Evolutionary conservation across 2,329 filamentous ascomycete species (phyloP), one percentile per base, ranked within the genome.

Genomic region (Pseudogymnoascus sp.): DNA sequence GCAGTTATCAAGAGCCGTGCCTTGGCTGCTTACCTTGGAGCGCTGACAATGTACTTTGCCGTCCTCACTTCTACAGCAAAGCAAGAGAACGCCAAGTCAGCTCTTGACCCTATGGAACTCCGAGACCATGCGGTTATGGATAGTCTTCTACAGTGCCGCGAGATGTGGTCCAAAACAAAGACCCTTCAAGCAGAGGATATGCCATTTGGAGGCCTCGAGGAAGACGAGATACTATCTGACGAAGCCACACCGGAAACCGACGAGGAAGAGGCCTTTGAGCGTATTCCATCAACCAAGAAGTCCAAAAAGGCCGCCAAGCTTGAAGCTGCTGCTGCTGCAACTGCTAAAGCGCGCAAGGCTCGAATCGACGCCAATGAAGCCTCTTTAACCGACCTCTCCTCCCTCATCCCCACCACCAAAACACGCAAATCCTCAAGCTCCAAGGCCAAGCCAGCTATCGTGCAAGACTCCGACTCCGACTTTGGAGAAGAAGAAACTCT

Each of bases 71-170:
- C 91, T 0, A 87, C 91, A 0, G 82, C 87, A 1, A 81, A 86
- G 60, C 84, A 86, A 64, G 77, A 78, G 0, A 76, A 79, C 37
- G 80, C 80, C 6, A 75, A 78, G 0, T 75, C 77, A 11, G 82
- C 90, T 0, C 76, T 95, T 67, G 82, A 90, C 62, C 89, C 93
- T 4, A 79, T 82, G n/a, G 87, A 96, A 69, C 77, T 99, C 44
- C 87, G 91, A 65, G 90, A 96, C 62, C 94, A 99, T 74, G 87
- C 91, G 12, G 84, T 99, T 65, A 97, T 99, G 91, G 86, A 89
- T 64, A 89, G 84, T 14, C 76, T 99, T 37, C 78, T 97, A 44
- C 85, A 87, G 72, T 93, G 90, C 74, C 86, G 92, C 63, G 83
- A 88, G 64, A 81, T 92, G 8, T 99, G 94, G 94, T 79, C 85